Evolutionary conservation across 176 grass and related monocot genomes (phyloP).

Genomic region (Eremochloa ophiuroides): DNA sequence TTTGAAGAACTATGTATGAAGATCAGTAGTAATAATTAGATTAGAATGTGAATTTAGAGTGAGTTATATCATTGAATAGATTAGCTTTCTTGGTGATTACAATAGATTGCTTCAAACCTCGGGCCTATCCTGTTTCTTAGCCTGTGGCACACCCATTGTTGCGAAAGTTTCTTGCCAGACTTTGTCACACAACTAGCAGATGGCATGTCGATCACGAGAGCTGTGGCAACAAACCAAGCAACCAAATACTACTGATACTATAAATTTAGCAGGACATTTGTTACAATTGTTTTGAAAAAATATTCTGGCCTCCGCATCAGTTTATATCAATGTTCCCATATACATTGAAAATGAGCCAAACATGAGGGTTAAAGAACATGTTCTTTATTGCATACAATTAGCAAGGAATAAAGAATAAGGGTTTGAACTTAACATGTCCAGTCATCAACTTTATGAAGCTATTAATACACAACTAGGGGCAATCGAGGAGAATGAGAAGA

Average conservation of each 20-base stretch:
- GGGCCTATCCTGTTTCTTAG: neutral
- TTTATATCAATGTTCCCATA: neutral
- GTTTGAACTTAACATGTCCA: neutral
- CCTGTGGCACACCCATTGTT: neutral
- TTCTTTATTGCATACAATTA: neutral
- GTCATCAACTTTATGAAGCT: conserved; percentile 7
- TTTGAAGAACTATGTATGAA: conserved; percentile 8
- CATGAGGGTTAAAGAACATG: neutral
- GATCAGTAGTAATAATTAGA: neutral
- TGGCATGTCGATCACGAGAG: neutral
- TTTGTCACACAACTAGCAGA: neutral
- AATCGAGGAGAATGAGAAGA: conserved; percentile 1
- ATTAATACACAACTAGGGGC: neutral
- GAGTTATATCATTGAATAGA: neutral
- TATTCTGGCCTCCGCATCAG: neutral
- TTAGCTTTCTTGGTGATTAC: neutral
- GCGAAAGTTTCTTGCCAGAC: neutral
- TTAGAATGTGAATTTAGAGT: conserved; percentile 3
- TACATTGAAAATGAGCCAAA: neutral
- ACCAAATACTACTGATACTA: neutral
- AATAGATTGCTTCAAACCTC: neutral
- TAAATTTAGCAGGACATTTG: neutral
- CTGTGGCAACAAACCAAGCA: neutral
- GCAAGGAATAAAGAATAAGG: neutral
- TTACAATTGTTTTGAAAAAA: neutral